Evolutionary conservation across 768 basidiomycete genomes (phyloP).

Genomic region (Phanerochaete carnosa): DNA sequence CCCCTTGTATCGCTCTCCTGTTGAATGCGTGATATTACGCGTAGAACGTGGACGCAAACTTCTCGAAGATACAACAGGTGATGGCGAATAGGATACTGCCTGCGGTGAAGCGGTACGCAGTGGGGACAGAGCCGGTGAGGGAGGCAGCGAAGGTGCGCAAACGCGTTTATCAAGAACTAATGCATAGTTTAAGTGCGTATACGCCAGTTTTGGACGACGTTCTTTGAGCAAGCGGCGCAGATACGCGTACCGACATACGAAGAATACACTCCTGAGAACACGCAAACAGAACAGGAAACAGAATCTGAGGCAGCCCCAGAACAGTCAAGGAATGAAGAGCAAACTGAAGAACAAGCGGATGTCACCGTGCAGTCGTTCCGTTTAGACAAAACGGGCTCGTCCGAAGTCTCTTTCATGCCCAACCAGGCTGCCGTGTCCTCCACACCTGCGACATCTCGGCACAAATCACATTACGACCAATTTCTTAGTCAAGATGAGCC

Average conservation of each 20-base stretch:
- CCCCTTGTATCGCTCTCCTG: neutral
- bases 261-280: conserved; percentile 41
- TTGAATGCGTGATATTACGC: neutral
- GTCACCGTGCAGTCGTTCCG: conserved; percentile 23
- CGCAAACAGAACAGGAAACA: conserved; percentile 15
- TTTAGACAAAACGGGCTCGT: conserved; percentile 42
- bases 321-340: conserved; percentile 10
- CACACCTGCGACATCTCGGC: conserved; percentile 59
- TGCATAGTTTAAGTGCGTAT: neutral
- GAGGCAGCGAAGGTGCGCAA: conserved; percentile 81
- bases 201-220: conserved; percentile 89
- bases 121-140: conserved; percentile 81
- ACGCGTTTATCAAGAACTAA: too few relatives aligned
- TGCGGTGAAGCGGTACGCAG: conserved; percentile 85
- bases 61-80: conserved; percentile 84
- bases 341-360: conserved; percentile 21
- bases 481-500: conserved; percentile 39
- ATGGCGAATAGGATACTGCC: conserved; percentile 81
- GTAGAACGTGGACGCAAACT: conserved; percentile 90
- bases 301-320: conserved; percentile 18
- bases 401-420: conserved; percentile 74
- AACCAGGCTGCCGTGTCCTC: conserved; percentile 71
- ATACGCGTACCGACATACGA: conserved; percentile 76
- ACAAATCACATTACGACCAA: conserved; percentile 32
- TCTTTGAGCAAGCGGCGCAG: conserved; percentile 93